Conservation (phyloP, 495 filamentous ascomycete species). For the Tuber magnatum region DNA sequence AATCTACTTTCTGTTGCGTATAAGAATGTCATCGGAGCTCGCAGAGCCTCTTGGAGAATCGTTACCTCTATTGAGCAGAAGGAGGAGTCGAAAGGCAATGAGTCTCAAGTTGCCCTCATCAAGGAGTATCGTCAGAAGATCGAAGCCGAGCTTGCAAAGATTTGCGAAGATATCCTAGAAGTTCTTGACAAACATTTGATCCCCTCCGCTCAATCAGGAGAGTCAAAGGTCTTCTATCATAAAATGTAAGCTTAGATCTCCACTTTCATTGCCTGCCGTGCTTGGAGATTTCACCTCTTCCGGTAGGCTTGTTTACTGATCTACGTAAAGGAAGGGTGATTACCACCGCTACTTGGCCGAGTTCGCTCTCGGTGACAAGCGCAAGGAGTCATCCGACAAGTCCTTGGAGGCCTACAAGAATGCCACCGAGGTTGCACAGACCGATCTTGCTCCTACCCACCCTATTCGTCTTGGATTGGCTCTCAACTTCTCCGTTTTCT, state of each 20-base stretch:
- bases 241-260: conserved; percentile 68
- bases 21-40: conserved; percentile 99
- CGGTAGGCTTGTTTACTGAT: conserved; percentile 36
- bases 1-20: conserved; percentile 99
- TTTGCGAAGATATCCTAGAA: conserved; percentile 97
- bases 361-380: conserved; percentile 94
- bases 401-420: conserved; percentile 98
- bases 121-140: conserved; percentile 99
- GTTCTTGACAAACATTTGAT: conserved; percentile 95
- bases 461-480: conserved; percentile 97
- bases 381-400: conserved; percentile 92
- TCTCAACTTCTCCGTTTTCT: conserved; percentile 99
- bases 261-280: not conserved
- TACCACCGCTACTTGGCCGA: conserved; percentile 99
- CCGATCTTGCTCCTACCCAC: conserved; percentile 95
- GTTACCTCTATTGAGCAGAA: conserved; percentile 99
- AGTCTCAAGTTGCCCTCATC: conserved; percentile 83
- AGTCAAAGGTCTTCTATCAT: conserved; percentile 99
- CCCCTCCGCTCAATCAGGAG: conserved; percentile 88
- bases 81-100: conserved; percentile 99
- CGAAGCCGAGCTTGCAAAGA: conserved; percentile 95
- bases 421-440: conserved; percentile 95
- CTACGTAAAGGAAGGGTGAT: conserved; percentile 81
- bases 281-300: not conserved
- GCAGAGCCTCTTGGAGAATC: conserved; percentile 99